Conservation (phyloP, 2,329 filamentous ascomycete species). For the Hymenoscyphus albidus region DNA sequence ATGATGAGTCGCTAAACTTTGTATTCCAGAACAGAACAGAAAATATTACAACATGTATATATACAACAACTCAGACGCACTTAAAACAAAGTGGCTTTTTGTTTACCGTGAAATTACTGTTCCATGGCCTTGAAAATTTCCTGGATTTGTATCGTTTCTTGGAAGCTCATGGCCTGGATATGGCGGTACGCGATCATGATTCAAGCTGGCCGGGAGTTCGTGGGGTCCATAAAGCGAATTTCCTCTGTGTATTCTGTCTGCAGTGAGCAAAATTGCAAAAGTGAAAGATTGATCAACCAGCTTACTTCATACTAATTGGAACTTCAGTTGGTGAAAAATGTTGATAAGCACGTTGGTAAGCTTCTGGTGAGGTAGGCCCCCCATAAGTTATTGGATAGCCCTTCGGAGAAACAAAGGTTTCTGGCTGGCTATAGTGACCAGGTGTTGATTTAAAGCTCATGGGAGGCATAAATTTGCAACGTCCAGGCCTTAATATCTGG, state of each 20-base stretch:
- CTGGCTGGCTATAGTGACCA: not conserved
- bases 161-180: not conserved
- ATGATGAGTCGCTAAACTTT: not conserved
- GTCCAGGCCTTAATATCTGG: conserved; percentile 1
- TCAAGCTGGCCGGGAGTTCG: conserved; percentile 12
- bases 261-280: not conserved
- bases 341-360: not conserved
- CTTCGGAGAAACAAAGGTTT: not conserved
- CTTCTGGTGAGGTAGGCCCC: conserved; percentile 11
- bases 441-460: not conserved
- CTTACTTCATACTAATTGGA: conserved; percentile 13
- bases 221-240: conserved; percentile 9
- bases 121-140: not conserved
- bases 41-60: not conserved
- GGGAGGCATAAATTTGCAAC: conserved; percentile 11
- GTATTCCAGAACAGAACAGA: not conserved
- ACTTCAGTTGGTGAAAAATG: conserved; percentile 8
- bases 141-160: not conserved
- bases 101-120: not conserved
- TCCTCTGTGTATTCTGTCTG: conserved; percentile 7
- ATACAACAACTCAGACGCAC: not conserved
- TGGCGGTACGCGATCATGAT: not conserved
- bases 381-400: conserved; percentile 6
- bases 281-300: not conserved
- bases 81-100: not conserved